phyloP scores from a whole-genome alignment of 306 rosid species.

The Glycine tomentella region DNA sequence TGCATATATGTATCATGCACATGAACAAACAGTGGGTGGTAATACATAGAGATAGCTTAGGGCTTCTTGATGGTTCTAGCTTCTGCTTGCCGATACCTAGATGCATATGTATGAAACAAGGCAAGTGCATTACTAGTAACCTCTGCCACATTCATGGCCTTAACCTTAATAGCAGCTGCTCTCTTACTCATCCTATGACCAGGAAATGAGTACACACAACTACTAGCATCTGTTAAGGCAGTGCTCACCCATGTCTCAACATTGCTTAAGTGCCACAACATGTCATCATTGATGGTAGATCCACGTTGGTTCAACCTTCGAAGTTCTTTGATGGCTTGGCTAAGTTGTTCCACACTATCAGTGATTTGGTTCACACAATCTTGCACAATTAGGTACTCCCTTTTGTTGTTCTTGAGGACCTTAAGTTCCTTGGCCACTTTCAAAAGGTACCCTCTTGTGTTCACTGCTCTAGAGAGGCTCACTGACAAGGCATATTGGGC shows the following conservation, averaged over 20 bases:
- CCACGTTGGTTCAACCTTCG: conserved; percentile 26
- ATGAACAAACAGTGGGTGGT: conserved; percentile 45
- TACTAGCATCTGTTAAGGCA: conserved; percentile 65
- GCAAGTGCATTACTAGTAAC: conserved; percentile 64
- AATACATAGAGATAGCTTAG: background rate
- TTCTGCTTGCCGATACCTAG: conserved; percentile 39
- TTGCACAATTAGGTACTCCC: conserved; percentile 49
- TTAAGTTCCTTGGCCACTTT: conserved; percentile 51
- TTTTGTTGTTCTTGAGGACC: conserved; percentile 29
- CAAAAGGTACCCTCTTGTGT: conserved; percentile 54
- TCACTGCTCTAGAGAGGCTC: conserved; percentile 60
- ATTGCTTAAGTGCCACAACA: conserved; percentile 70
- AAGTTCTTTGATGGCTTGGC: conserved; percentile 59
- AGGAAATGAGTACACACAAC: conserved; percentile 54
- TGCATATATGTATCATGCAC: conserved; percentile 1
- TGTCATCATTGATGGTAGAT: conserved; percentile 31
- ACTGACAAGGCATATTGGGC: conserved; percentile 58
- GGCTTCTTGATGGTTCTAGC: conserved; percentile 41
- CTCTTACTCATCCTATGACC: conserved; percentile 60
- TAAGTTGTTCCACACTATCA: conserved; percentile 65
- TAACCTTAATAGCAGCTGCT: conserved; percentile 60
- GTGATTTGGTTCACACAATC: conserved; percentile 65
- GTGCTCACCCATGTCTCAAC: conserved; percentile 78
- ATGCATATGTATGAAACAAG: conserved; percentile 65
- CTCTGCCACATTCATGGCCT: conserved; percentile 66